Conservation (phyloP, 768 basidiomycete species). For the Termitomyces sp. region DNA sequence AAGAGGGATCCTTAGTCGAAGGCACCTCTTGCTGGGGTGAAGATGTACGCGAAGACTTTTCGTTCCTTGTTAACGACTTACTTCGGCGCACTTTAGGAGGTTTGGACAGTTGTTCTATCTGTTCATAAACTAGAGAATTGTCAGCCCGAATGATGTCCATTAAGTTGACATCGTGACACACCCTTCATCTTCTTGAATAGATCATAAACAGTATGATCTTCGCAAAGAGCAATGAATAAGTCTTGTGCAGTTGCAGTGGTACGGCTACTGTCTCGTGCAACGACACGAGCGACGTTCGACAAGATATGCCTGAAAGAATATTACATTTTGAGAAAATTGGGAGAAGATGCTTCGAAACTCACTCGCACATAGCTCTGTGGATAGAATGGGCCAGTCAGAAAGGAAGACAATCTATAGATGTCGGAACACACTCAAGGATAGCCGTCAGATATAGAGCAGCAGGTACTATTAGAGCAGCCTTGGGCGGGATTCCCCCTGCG, state of each 20-base stretch:
- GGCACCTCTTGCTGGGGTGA: conserved; percentile 43
- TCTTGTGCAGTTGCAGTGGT: conserved; percentile 74
- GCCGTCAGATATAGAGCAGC: conserved; percentile 90
- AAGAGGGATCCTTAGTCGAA: conserved; percentile 33
- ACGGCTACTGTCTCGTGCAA: conserved; percentile 80
- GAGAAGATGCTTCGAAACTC: conserved; percentile 30
- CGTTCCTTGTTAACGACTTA: conserved; percentile 62
- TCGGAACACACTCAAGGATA: conserved; percentile 78
- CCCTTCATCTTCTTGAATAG: conserved; percentile 87
- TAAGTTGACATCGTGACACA: conserved; percentile 27
- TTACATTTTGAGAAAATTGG: background rate
- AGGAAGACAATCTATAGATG: conserved; percentile 16
- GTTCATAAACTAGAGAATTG: conserved; percentile 61
- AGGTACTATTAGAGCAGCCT: conserved; percentile 61
- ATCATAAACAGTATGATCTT: conserved; percentile 84
- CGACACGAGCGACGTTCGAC: conserved; percentile 79
- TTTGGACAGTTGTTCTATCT: conserved; percentile 69
- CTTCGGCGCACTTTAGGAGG: conserved; percentile 56
- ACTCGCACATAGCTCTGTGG: conserved; percentile 83
- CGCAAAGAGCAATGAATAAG: conserved; percentile 83
- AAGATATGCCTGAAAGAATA: conserved; percentile 64
- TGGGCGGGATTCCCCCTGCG: conserved; percentile 48
- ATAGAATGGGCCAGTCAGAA: conserved; percentile 21
- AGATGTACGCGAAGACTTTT: conserved; percentile 44
- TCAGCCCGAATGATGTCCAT: background rate